Evolutionary conservation across 75 land plant species (phyloP), one percentile per base, ranked within the genome.

Genomic region (Pinus tabuliformis): DNA sequence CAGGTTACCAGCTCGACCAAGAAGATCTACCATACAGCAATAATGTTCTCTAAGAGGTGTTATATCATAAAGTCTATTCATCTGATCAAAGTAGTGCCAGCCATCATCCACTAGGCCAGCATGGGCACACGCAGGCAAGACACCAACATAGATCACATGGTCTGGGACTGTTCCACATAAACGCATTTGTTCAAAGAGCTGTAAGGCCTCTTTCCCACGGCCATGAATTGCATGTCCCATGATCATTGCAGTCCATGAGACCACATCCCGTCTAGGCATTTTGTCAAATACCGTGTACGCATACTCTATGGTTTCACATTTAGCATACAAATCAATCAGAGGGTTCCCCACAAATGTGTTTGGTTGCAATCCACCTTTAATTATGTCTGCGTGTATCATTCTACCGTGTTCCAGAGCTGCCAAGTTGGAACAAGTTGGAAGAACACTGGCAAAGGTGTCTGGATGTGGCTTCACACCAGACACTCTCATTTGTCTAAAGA

Each of bases 121-220:
- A 79, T 92, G 94, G 30, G 90, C 83, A 59, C 93, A 89, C 13
- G 92, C 92, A 60, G 85, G 81, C 57, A 91, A 74, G 13, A 87
- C 76, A 56, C 73, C 73, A 28, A 85, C 15, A 73, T 82, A 83
- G n/a, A 87, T 79, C 14, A 85, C 74, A 5, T 72, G 61, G 78
- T 89, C 85, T 54, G 75, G 65, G 49, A 26, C 36, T 33, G 80
- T 11, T 62, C 84, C 80, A 37, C 39, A 39, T 8, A 81, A 60
- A 28, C 70, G 57, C 93, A 91, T 87, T 6, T 74, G 65, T 13
- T 82, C 59, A 72, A 87, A 91, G 26, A 90, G 66, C 0, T 56
- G 5, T 58, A 89, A 17, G 7, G 93, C 86, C 42, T 73, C 60
- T 13, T 80, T 60, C 5, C 82, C 91, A 4, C 11, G 80, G 11